These are phyloP conservation scores for Miscanthus lutarioriparius DNA, from an alignment of 176 grass and related monocot genomes.

Conservation along the genomic window DNA sequence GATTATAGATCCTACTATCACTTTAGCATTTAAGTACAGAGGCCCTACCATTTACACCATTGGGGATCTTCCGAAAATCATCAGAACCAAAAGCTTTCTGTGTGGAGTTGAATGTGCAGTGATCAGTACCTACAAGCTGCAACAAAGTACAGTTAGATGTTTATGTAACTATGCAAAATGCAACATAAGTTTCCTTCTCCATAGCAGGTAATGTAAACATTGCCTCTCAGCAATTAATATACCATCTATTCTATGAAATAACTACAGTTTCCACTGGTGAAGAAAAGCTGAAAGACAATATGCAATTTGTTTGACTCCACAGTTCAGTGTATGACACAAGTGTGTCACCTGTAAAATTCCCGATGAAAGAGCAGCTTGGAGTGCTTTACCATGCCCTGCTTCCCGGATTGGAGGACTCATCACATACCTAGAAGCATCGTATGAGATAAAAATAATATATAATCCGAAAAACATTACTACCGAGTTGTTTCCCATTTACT, in stretches of 20 bases:
- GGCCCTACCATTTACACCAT: conserved; percentile 83
- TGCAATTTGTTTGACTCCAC: not conserved
- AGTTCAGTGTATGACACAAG: not conserved
- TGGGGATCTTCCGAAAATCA: conserved; percentile 94
- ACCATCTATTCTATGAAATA: not conserved
- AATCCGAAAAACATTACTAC: conserved; percentile 14
- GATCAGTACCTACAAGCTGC: conserved; percentile 98
- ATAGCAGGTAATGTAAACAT: not conserved
- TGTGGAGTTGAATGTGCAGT: conserved; percentile 91
- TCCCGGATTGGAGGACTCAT: conserved; percentile 96
- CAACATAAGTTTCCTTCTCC: not conserved
- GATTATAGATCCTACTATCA: not conserved
- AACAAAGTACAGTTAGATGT: conserved; percentile 18
- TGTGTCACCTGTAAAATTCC: conserved; percentile 76
- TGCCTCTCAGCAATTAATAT: not conserved
- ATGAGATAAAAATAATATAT: conserved; percentile 36
- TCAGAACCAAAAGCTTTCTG: conserved; percentile 91
- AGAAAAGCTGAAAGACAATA: conserved; percentile 12
- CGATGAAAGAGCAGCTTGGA: conserved; percentile 87
- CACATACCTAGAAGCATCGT: conserved; percentile 70
- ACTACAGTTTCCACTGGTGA: not conserved
- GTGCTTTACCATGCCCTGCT: conserved; percentile 78
- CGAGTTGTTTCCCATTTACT: conserved; percentile 43
- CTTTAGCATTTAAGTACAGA: not conserved
- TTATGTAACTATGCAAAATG: conserved; percentile 23